A percentile compares a stretch with the other conserved stretches of the same genome.
These are phyloP conservation scores for Quillaja saponaria DNA, from an alignment of 306 rosid genomes.

Conservation along the genomic window DNA sequence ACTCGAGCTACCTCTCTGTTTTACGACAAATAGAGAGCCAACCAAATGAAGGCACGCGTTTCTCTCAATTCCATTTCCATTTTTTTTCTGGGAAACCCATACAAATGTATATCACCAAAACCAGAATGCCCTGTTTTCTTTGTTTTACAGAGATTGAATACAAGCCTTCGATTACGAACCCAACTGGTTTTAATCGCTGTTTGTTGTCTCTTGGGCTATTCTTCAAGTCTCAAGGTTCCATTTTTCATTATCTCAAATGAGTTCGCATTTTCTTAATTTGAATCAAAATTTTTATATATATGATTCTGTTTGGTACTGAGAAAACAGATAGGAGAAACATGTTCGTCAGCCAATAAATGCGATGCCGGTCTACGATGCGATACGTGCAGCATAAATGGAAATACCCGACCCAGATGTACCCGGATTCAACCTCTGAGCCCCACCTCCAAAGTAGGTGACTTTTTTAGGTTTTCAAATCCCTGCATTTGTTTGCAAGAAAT, in stretches of 20 bases:
- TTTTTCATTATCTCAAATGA: neutral
- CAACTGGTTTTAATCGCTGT: slow-evolving; percentile 47
- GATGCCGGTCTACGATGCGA: slow-evolving; percentile 70
- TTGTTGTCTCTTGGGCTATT: slow-evolving; percentile 49
- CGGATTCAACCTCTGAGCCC: slow-evolving; percentile 67
- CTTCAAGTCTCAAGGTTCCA: slow-evolving; percentile 59
- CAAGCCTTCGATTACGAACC: slow-evolving; percentile 26
- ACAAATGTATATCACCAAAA: neutral
- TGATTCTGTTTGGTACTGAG: slow-evolving; percentile 26
- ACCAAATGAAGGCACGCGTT: slow-evolving; percentile 40
- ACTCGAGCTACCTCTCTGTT: neutral
- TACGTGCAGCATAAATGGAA: slow-evolving; percentile 77
- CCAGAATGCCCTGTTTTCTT: neutral
- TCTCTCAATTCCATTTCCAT: neutral
- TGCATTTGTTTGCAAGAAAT: no score
- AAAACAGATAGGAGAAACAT: slow-evolving; percentile 91
- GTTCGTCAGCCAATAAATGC: slow-evolving; percentile 58
- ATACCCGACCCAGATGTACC: slow-evolving; percentile 83
- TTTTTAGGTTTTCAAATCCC: slow-evolving; percentile 8
- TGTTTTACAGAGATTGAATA: slow-evolving; percentile 41
- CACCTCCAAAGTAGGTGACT: slow-evolving; percentile 47
- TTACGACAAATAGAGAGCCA: neutral
- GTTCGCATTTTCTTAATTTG: neutral
- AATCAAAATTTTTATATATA: neutral
- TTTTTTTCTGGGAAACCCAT: neutral